A percentile compares a stretch with the other conserved stretches of the same genome.
Conservation (phyloP, 2,329 filamentous ascomycete species). For the Apiospora kogelbergensis region DNA sequence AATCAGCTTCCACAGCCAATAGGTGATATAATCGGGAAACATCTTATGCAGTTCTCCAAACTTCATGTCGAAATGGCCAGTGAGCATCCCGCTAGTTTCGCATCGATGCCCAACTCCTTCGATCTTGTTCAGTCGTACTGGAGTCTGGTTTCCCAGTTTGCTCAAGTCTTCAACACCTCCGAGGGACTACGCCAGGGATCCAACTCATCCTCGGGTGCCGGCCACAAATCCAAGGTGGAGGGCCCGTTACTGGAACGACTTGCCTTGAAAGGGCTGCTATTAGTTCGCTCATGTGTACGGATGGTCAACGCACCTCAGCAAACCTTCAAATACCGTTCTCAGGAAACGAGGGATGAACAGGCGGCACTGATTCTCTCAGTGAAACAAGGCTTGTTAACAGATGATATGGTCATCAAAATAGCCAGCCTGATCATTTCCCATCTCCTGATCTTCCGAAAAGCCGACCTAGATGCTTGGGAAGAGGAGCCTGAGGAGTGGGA, state of each 20-base stretch:
- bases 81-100: slow-evolving; percentile 78
- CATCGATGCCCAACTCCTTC: slow-evolving; percentile 76
- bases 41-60: slow-evolving; percentile 87
- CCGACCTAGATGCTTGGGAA: slow-evolving; percentile 89
- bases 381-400: slow-evolving; percentile 72
- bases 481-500: slow-evolving; percentile 97
- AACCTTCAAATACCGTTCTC: slow-evolving; percentile 79
- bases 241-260: slow-evolving; percentile 74
- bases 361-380: slow-evolving; percentile 67
- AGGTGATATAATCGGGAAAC: slow-evolving; percentile 72
- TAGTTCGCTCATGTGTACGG: slow-evolving; percentile 79
- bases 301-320: slow-evolving; percentile 81
- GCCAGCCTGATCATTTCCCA: slow-evolving; percentile 83
- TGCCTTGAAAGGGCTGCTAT: slow-evolving; percentile 77
- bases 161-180: slow-evolving; percentile 68
- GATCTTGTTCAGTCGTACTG: slow-evolving; percentile 81
- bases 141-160: slow-evolving; percentile 75
- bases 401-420: slow-evolving; percentile 75
- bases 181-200: slow-evolving; percentile 52
- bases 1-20: slow-evolving; percentile 53
- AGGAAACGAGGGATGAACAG: slow-evolving; percentile 75
- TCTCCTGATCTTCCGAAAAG: slow-evolving; percentile 83
- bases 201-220: slow-evolving; percentile 16
- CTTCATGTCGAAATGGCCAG: slow-evolving; percentile 85
- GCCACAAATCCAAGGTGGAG: slow-evolving; percentile 51